Base-by-base conservation (phyloP, 2,329 filamentous ascomycete genomes). In the Didymosphaeria variabile region DNA sequence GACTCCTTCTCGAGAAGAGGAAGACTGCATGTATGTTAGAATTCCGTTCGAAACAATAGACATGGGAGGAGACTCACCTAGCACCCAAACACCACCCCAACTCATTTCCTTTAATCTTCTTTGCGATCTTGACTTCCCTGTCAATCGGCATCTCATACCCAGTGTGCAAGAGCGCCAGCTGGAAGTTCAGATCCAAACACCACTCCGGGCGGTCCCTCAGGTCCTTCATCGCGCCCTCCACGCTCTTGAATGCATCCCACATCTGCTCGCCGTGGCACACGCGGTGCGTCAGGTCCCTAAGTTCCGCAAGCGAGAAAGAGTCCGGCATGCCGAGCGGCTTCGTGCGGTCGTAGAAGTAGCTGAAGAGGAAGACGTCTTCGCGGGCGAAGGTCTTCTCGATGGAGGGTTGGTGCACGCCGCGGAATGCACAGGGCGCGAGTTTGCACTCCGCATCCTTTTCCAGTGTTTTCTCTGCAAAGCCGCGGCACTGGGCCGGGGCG, bases 101-200 rank as follows among this genome's bases (percentile, higher is more conserved):
- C 83, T 99, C 96, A 79, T 97, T 97, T 59, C 89, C 90, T 83
- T 96, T 94, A 76, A 99, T 97, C 86, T 97, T 97, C 91, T 99
- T 99, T 62, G 94, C 95, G 76, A 97, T 97, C 85, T 92, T 94
- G 67, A 99, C 93, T 80, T 99, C 95, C 42, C 96, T 87, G 69
- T 97, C 92, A 71, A 98, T 90, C 4, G 94, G 94, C 93, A 99
- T 97, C 69, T 98, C 95, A 74, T 99, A 99, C 3, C 95, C 95
- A 6, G 93, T 97, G 80, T 98, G 94, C 57, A 98, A 83, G 59
- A 99, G 84, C 29, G 92, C 92, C 71, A 97, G 82, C 93, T 97
- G 97, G 76, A 98, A 99, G 83, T 92, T 99, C 71, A 99, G 83
- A 79, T 99, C 95, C 72, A 99, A 82, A 81, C 95, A 99, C 79